Base-by-base conservation (phyloP, 192 early-diverging fungal genomes). In the Dissophora globulifera region DNA sequence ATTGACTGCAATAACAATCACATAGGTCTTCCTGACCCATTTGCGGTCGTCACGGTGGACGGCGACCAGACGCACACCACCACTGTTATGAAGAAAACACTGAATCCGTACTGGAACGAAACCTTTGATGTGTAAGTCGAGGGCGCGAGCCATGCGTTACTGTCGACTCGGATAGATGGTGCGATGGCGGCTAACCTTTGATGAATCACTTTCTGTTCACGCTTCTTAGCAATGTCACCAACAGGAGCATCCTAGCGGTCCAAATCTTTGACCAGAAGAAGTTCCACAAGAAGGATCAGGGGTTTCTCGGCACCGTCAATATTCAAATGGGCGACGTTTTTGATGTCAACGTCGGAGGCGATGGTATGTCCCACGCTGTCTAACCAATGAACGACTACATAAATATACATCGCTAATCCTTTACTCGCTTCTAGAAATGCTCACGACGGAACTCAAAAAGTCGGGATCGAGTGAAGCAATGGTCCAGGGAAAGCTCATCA, bases 251-350 rank as follows among this genome's bases (percentile, higher is more conserved):
- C 16, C 84, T 98, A 55, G 92, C 95, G 4, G 90, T 96, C 58
- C 97, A 98, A 84, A 91, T 98, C 31, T 98, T 98, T 87, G 97
- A 98, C 83, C 96, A 98, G 83, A 90, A 92, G 74, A 96, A 96
- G 69, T 98, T 94, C 79, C 96, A 96, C 78, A 95, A 88, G 84
- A 92, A 88, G 67, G 86, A 88, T 46, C 93, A 95, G 78, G 92
- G 92, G 45, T 98, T 98, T 67, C 83, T 97, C 30, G 95, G 95
- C 38, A 93, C 96, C 48, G 86, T 95, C 64, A 95, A 96, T 67
- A 84, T 96, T 23, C 88, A 90, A 50, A 85, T 97, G 64, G 86
- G 90, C 48, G 87, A 91, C 79, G 84, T 96, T 40, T 89, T 98
- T 65, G 88, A 96, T 75, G 72, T 95, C 20, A 82, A 86, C 50